Percentiles rank a stretch among this genome's conserved stretches.
Evolutionary conservation across 495 filamentous ascomycete species (phyloP).

Genomic region (Chaetomidium leptoderma): DNA sequence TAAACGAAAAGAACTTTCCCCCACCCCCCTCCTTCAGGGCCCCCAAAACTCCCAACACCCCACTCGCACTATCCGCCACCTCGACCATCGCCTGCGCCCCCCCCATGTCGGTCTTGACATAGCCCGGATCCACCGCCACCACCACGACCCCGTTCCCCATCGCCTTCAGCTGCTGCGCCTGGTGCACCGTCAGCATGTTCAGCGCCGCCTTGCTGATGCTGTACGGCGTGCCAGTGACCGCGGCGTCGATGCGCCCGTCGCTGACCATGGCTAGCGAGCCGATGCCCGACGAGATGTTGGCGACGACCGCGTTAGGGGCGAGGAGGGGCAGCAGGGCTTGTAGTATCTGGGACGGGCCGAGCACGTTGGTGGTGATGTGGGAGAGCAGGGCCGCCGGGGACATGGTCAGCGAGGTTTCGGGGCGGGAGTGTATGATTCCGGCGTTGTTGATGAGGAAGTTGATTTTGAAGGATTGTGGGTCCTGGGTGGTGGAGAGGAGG

Average conservation of each 20-base stretch:
- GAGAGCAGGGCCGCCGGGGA: constrained; percentile 22
- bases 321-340: constrained; percentile 22
- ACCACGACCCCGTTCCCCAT: constrained; percentile 38
- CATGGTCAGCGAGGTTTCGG: constrained; percentile 31
- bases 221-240: constrained; percentile 26
- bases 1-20: constrained; percentile 26
- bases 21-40: constrained; percentile 33
- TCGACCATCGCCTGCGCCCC: constrained; percentile 43
- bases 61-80: constrained; percentile 40
- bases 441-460: constrained; percentile 43
- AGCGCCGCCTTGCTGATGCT: constrained; percentile 38
- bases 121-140: constrained; percentile 54
- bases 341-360: constrained; percentile 32
- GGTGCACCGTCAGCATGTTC: constrained; percentile 39
- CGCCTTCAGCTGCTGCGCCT: constrained; percentile 26
- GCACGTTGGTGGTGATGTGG: constrained; percentile 32
- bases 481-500: background rate
- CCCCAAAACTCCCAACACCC: constrained; percentile 23
- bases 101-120: constrained; percentile 59
- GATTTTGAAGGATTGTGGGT: constrained; percentile 28
- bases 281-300: constrained; percentile 33
- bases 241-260: constrained; percentile 12
- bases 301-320: constrained; percentile 15
- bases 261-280: constrained; percentile 12
- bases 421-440: constrained; percentile 27